Evolutionary conservation across 139 green algal species (phyloP).

Genomic region (Tetratostichococcus sp.): DNA sequence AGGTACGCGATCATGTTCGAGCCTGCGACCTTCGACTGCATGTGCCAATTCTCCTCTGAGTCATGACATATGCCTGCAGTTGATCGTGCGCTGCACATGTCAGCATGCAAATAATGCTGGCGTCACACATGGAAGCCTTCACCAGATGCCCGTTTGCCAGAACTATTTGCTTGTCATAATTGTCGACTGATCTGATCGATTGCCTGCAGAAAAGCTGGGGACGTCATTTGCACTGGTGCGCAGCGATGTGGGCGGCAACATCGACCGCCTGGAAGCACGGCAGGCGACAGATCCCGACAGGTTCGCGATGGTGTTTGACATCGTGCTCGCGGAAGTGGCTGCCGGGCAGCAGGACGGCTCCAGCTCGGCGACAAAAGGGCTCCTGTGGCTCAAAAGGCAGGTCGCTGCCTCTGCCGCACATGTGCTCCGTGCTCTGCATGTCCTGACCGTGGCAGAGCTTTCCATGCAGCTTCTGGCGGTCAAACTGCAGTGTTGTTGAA

Average conservation of each 20-base stretch:
- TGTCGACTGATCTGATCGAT: neutral
- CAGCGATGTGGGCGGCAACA: conserved; percentile 65
- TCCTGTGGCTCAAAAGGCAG: conserved; percentile 77
- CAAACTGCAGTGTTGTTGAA: too few species aligned
- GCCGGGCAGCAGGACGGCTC: conserved; percentile 28
- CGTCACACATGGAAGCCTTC: too few species aligned
- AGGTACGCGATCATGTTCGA: neutral
- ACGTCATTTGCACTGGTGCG: conserved; percentile 56
- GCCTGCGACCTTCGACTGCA: too few species aligned
- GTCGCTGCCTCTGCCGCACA: conserved; percentile 12
- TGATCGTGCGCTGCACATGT: too few species aligned
- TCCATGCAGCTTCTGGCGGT: too few species aligned
- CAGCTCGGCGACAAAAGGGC: conserved; percentile 61
- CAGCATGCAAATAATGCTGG: too few species aligned
- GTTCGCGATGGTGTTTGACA: conserved; percentile 48
- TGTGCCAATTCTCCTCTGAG: too few species aligned
- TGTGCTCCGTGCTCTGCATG: neutral
- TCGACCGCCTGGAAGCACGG: conserved; percentile 48
- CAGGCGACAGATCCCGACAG: conserved; percentile 30
- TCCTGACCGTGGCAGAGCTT: too few species aligned
- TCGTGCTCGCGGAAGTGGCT: conserved; percentile 62
- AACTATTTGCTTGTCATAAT: neutral
- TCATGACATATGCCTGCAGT: too few species aligned
- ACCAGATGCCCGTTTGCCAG: too few species aligned
- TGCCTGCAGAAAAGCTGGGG: neutral